These are phyloP conservation scores for Pichia kluyveri DNA, from an alignment of 805 yeast species.

Conservation along the genomic window DNA sequence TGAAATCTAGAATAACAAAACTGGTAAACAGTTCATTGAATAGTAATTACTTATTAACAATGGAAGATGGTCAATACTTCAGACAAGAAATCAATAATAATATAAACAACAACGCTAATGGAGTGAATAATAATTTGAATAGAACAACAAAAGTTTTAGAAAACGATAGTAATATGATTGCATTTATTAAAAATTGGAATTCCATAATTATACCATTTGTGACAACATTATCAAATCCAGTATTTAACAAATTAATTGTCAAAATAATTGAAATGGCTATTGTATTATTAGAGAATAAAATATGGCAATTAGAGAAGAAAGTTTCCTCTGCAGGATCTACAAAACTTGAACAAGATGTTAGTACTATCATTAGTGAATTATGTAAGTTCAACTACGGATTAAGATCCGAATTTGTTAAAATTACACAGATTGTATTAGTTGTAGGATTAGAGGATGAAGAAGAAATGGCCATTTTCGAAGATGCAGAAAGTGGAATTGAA, in stretches of 20 bases:
- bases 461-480: slow-evolving; percentile 25
- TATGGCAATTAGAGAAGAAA: slow-evolving; percentile 56
- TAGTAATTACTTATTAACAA: slow-evolving; percentile 31
- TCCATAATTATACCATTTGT: slow-evolving; percentile 54
- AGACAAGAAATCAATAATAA: not conserved
- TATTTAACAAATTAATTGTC: slow-evolving; percentile 40
- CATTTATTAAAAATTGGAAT: slow-evolving; percentile 60
- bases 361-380: slow-evolving; percentile 62
- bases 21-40: slow-evolving; percentile 30
- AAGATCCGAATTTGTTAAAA: slow-evolving; percentile 68
- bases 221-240: slow-evolving; percentile 25
- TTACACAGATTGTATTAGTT: slow-evolving; percentile 77
- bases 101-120: not conserved
- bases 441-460: slow-evolving; percentile 72
- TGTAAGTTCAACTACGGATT: slow-evolving; percentile 65
- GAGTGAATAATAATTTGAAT: not conserved
- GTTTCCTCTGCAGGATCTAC: slow-evolving; percentile 80
- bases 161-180: slow-evolving; percentile 11
- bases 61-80: slow-evolving; percentile 12
- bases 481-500: slow-evolving; percentile 18
- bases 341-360: slow-evolving; percentile 73
- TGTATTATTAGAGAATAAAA: slow-evolving; percentile 49
- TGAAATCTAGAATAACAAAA: slow-evolving; percentile 27
- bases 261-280: slow-evolving; percentile 49
- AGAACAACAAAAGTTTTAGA: not conserved